Evolutionary conservation across 768 basidiomycete genomes (phyloP), one percentile per base, ranked within the genome.

Genomic region (Dentipellis fragilis): DNA sequence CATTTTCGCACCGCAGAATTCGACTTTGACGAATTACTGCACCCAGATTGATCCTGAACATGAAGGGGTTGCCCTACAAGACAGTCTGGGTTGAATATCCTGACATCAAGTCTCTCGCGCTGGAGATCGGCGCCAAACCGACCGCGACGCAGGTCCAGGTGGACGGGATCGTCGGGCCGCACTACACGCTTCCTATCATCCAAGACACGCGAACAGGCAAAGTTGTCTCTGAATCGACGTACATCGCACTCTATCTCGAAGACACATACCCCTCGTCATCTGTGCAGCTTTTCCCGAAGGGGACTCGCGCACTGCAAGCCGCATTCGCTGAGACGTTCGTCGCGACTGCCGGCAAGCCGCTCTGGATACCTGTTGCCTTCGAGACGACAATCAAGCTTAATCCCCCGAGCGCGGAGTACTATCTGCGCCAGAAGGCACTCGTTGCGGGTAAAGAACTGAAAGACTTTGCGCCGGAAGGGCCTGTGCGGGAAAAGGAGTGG

Each of bases 141-240:
- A 49, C 57, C 0, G 50, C 54, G 12, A 55, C 53, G 12, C 16
- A 29, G n/a, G 36, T 21, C 16, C 16, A 60, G 23, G 17, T 40
- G 21, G 51, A 54, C 16, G 52, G 52, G 8, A 42, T 48, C 17
- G 14, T 23, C 48, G 48, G 23, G 12, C 53, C 55, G 14, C 36
- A 45, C 17, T 65, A 65, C 52, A 65, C 60, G 7, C 54, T 65
- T 19, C 65, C 65, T 10, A 56, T 56, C 29, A 57, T 65, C 38
- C 35, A 60, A 14, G 64, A 64, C 49, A 52, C 54, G 9, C 35
- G 9, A 2, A 54, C 57, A 17, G 39, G 39, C 21, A 12, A 52
- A 2, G 49, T 49, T 12, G 23, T 61, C 22, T 35, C 59, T 3
- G 62, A 65, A 29, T 63, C 62, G 29, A 45, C 45, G 1, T 48